A percentile compares a stretch with the other conserved stretches of the same genome.
Conservation (phyloP, 2,329 filamentous ascomycete species). For the Colletotrichum gloeosporioides region DNA sequence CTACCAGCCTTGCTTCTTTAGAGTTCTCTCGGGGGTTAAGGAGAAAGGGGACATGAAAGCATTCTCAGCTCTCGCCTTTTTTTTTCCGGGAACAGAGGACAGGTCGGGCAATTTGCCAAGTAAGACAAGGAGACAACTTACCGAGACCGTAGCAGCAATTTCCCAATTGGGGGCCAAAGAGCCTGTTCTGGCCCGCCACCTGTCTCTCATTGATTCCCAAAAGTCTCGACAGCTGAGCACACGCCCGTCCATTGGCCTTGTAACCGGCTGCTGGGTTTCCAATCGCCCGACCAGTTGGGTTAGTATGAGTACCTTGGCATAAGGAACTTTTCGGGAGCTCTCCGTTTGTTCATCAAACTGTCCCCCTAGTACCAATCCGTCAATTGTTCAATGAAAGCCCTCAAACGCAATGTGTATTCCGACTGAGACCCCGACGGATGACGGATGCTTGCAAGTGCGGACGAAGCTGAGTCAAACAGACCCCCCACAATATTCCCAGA, state of each 20-base stretch:
- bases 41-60: neutral
- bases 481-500: neutral
- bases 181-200: neutral
- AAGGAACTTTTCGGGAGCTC: neutral
- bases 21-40: neutral
- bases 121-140: constrained; percentile 7
- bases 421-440: neutral
- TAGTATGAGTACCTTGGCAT: neutral
- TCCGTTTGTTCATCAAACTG: constrained; percentile 1
- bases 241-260: neutral
- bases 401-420: neutral
- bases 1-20: neutral
- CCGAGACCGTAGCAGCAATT: neutral
- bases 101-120: neutral
- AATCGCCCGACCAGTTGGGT: neutral
- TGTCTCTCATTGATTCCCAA: constrained; percentile 1
- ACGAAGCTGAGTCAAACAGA: neutral
- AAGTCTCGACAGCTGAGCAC: neutral
- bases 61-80: neutral
- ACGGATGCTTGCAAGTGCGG: constrained; percentile 11
- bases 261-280: neutral
- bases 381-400: neutral
- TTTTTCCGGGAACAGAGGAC: constrained; percentile 12
- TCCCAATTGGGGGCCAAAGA: neutral
- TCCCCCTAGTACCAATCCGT: neutral